Base-by-base conservation (phyloP, 78 protist species). In the Dictyostelium firmibasis region DNA sequence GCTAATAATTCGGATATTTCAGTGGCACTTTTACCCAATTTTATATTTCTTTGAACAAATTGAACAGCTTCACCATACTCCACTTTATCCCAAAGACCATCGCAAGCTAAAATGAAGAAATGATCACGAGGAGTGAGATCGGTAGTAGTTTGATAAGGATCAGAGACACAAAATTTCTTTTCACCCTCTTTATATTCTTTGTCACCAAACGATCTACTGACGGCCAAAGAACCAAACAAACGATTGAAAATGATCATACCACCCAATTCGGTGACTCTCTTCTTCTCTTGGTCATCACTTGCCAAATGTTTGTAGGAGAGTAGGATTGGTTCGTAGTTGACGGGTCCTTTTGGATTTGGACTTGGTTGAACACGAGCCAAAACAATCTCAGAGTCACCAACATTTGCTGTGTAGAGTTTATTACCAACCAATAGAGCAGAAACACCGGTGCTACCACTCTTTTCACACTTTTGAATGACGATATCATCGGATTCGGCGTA, bases 241-340 rank as follows among this genome's bases (percentile, higher is more conserved):
- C 97, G 79, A 62, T 95, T 95, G 64, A 96, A 91, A 35, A 96
- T 84, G 69, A 96, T 93, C 94, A 86, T 85, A 60, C 97, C 97
- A 78, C 97, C 97, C 72, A 89, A 85, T 53, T 85, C 91, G 9
- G 91, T 84, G 44, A 95, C 92, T 35, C 97, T 57, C 27, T 47
- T 31, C 77, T 94, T 94, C 31, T 94, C 96, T 25, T 79, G 70
- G 4, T 79, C 88, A 57, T 88, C 92, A 36, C 53, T 75, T 11
- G 96, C 93, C 91, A 87, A 87, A 75, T 94, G 96, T 60, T 92
- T 92, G n/a, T 85, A 79, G 27, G 96, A 82, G 31, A 94, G 87
- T 25, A 88, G 35, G 1, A 4, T 11, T 0, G 83, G 38, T 53
- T 88, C 85, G 41, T 85, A 94, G 29, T 10, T 67, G 3, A 84